Evolutionary conservation across 169 alveolate species (phyloP).

Genomic region (Prorocentrum cordatum): DNA sequence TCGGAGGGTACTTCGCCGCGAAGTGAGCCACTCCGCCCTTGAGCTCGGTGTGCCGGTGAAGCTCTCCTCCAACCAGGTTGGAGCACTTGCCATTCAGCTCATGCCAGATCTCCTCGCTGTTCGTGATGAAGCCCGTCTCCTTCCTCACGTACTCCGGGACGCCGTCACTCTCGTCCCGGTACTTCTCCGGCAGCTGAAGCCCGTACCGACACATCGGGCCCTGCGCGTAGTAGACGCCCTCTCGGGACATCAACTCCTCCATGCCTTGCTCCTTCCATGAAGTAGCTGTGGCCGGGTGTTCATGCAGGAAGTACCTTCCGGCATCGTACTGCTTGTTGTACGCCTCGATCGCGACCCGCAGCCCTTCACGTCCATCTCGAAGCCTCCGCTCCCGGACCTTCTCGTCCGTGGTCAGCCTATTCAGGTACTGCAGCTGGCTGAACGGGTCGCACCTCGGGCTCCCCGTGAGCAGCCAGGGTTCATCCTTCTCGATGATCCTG

Average conservation of each 20-base stretch:
- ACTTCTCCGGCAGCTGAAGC: too few relatives aligned
- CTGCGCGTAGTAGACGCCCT: neutral
- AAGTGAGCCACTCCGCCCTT: neutral
- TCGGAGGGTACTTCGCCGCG: neutral
- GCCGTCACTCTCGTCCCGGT: neutral
- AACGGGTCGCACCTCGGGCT: neutral
- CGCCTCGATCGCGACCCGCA: neutral
- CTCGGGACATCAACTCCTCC: neutral
- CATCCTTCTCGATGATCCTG: neutral
- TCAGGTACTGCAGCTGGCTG: neutral
- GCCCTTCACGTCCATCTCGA: neutral
- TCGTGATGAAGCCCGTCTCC: neutral
- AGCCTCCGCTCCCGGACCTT: neutral
- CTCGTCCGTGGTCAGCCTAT: neutral
- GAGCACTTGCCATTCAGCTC: neutral
- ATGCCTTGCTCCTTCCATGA: neutral
- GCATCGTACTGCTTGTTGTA: neutral
- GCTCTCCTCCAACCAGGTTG: too few relatives aligned
- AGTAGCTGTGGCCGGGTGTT: neutral
- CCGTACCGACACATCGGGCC: neutral
- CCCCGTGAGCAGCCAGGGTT: neutral
- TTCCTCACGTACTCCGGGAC: neutral
- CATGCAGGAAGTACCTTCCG: neutral
- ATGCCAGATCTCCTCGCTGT: neutral
- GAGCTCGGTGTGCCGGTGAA: neutral